Evolutionary conservation across 2,329 filamentous ascomycete species (phyloP).

Genomic region (Exophiala aquamarina): DNA sequence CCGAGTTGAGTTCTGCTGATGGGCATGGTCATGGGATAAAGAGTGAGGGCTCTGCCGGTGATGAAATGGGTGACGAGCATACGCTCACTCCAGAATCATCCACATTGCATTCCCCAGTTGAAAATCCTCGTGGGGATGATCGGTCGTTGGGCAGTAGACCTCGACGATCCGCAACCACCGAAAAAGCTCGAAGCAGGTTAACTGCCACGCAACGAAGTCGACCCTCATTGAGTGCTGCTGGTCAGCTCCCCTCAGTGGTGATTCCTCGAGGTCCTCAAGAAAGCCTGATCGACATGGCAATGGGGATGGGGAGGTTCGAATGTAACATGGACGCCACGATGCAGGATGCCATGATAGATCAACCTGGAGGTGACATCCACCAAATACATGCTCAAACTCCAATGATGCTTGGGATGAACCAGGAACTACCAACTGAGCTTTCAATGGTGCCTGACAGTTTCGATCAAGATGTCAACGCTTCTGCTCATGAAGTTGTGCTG

Average conservation of each 20-base stretch:
- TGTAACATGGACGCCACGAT: not conserved
- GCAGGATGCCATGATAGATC: slow-evolving; percentile 3
- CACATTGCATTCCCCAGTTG: not conserved
- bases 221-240: not conserved
- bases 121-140: not conserved
- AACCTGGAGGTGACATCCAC: not conserved
- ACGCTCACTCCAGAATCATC: not conserved
- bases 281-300: slow-evolving; percentile 4
- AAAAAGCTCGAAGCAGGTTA: not conserved
- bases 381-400: not conserved
- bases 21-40: not conserved
- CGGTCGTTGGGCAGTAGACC: not conserved
- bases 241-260: slow-evolving; percentile 1
- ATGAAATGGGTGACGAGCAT: not conserved
- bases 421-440: slow-evolving; percentile 6
- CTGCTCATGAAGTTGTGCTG: not conserved
- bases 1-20: not conserved
- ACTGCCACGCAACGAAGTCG: slow-evolving; percentile 1
- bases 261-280: slow-evolving; percentile 3
- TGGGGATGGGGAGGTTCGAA: slow-evolving; percentile 5
- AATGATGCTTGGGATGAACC: slow-evolving; percentile 7
- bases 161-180: slow-evolving; percentile 1
- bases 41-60: not conserved
- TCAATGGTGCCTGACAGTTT: not conserved
- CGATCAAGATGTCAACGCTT: not conserved